Evolutionary conservation across 768 basidiomycete genomes (phyloP).

Genomic region (Lactifluus hygrophoroides): DNA sequence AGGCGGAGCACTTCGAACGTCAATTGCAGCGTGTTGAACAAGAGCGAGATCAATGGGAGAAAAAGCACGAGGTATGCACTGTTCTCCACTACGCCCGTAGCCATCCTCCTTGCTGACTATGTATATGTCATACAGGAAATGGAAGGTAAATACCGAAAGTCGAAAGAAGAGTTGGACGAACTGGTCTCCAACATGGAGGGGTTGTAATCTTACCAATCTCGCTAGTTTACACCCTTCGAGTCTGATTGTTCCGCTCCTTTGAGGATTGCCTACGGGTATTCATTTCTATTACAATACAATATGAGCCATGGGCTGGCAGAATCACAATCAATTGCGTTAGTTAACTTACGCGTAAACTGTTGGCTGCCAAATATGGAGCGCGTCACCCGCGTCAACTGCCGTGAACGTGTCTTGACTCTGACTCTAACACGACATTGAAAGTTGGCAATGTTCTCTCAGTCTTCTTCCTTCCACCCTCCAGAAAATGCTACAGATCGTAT

Average conservation of each 20-base stretch:
- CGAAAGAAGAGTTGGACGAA: conserved; percentile 79
- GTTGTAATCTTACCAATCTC: background rate
- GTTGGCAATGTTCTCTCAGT: conserved; percentile 15
- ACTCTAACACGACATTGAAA: too few species aligned
- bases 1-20: conserved; percentile 97
- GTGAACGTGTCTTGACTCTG: background rate
- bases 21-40: conserved; percentile 79
- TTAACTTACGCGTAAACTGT: too few species aligned
- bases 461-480: conserved; percentile 10
- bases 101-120: conserved; percentile 8
- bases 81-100: background rate
- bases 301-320: background rate
- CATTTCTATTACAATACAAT: background rate
- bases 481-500: conserved; percentile 8
- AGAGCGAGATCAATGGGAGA: conserved; percentile 90
- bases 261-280: background rate
- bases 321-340: background rate
- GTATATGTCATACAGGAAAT: conserved; percentile 45
- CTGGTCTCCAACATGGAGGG: conserved; percentile 65
- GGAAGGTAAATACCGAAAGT: conserved; percentile 55
- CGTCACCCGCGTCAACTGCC: background rate
- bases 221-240: background rate
- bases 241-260: too few species aligned
- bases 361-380: background rate
- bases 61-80: conserved; percentile 88